Conservation (phyloP, 345 rosid species). For the Citrus glauca region DNA sequence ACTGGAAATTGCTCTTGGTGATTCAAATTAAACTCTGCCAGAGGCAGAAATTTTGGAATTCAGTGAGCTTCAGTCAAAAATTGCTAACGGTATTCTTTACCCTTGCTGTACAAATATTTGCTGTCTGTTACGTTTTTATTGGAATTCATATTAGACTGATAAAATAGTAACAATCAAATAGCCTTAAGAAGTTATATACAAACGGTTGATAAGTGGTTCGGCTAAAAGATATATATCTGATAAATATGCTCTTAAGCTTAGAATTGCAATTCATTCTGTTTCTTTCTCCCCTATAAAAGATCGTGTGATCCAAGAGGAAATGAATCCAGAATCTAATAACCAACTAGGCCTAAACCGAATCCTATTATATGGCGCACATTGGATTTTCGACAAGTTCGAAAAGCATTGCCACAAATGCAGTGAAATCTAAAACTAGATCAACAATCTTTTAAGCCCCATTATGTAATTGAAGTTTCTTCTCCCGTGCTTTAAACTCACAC, state of each 20-base stretch:
- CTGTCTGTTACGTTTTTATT: background rate
- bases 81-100: background rate
- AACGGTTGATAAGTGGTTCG: background rate
- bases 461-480: background rate
- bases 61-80: background rate
- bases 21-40: too few relatives aligned
- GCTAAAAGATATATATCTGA: background rate
- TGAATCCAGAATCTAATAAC: background rate
- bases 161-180: background rate
- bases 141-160: background rate
- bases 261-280: background rate
- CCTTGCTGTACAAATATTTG: background rate
- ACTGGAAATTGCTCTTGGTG: too few relatives aligned
- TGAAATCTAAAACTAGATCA: background rate
- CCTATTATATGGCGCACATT: background rate
- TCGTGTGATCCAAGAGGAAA: background rate
- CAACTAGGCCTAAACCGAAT: background rate
- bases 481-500: background rate
- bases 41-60: background rate
- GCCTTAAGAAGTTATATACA: too few relatives aligned
- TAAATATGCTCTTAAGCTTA: background rate
- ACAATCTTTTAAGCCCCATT: background rate
- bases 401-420: background rate
- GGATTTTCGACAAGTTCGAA: background rate
- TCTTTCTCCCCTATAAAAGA: background rate